Conservation (phyloP, 2,329 filamentous ascomycete species). For the Phaeosphaeria sp. region DNA sequence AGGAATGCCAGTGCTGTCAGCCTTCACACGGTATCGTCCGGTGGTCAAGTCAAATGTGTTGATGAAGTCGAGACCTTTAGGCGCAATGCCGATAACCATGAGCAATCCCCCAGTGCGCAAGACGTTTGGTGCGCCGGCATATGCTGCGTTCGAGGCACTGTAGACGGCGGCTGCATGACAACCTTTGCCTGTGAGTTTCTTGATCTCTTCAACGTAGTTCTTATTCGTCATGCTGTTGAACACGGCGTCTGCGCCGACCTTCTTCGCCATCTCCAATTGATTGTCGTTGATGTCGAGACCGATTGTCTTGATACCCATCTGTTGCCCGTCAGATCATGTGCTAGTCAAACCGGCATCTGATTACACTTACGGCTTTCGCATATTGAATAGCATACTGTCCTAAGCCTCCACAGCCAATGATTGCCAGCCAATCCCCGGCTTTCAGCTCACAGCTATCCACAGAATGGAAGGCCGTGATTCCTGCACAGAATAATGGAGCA, state of each 20-base stretch:
- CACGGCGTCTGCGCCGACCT: constrained; percentile 51
- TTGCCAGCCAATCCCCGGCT: constrained; percentile 49
- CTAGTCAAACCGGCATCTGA: background rate
- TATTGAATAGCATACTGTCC: constrained; percentile 58
- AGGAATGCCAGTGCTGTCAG: constrained; percentile 52
- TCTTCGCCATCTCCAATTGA: constrained; percentile 49
- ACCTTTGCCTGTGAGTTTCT: constrained; percentile 52
- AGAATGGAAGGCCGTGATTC: constrained; percentile 52
- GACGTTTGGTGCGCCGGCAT: constrained; percentile 45
- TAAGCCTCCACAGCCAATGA: constrained; percentile 55
- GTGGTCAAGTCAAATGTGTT: constrained; percentile 51
- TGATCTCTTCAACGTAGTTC: constrained; percentile 49
- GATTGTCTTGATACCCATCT: constrained; percentile 53
- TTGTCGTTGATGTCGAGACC: constrained; percentile 55
- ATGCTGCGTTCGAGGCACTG: constrained; percentile 49
- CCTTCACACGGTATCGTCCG: constrained; percentile 51
- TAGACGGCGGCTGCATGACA: constrained; percentile 53
- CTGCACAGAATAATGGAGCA: constrained; percentile 59
- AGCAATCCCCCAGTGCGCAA: constrained; percentile 50
- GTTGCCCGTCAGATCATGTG: background rate
- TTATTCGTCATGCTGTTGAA: constrained; percentile 53
- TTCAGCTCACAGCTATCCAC: constrained; percentile 43
- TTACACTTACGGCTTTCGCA: constrained; percentile 48
- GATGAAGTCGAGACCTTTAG: constrained; percentile 45
- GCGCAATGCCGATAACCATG: constrained; percentile 54